These are phyloP conservation scores for Wickerhamomyces tratensis DNA, from an alignment of 805 yeast genomes.

Conservation along the genomic window DNA sequence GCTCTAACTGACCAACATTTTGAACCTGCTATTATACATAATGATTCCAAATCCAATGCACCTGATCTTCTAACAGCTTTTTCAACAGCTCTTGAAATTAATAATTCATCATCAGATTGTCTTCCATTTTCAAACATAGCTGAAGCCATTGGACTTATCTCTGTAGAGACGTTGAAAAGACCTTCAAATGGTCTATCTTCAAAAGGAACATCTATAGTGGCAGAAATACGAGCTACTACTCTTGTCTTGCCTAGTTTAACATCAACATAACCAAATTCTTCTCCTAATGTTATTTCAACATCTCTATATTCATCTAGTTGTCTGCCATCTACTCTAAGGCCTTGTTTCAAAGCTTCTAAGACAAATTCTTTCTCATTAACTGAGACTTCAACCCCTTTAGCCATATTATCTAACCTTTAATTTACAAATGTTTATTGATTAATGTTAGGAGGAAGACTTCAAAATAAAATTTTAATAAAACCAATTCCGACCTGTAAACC, in stretches of 20 bases:
- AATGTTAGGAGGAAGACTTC: too few relatives aligned
- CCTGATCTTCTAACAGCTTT: conserved; percentile 86
- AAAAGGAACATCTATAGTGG: conserved; percentile 68
- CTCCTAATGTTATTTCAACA: conserved; percentile 54
- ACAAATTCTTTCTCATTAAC: conserved; percentile 55
- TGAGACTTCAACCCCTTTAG: conserved; percentile 51
- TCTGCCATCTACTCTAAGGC: conserved; percentile 64
- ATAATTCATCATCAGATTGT: conserved; percentile 70
- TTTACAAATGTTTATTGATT: background rate
- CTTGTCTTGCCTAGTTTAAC: conserved; percentile 69
- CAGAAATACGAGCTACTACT: conserved; percentile 62
- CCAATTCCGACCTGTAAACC: too few relatives aligned
- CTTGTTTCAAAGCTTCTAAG: conserved; percentile 50
- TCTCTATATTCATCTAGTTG: conserved; percentile 51
- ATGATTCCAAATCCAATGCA: conserved; percentile 82
- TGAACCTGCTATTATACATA: conserved; percentile 85
- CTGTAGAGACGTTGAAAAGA: conserved; percentile 71
- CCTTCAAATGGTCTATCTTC: conserved; percentile 96
- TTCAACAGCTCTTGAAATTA: conserved; percentile 76
- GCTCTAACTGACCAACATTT: conserved; percentile 90
- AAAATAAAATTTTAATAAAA: background rate
- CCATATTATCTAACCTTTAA: conserved; percentile 30
- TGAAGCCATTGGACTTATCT: conserved; percentile 84
- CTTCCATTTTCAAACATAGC: conserved; percentile 67
- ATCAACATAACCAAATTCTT: conserved; percentile 74